Conservation (phyloP, 129 eudicot species). For the Oenanthe sinensis region DNA sequence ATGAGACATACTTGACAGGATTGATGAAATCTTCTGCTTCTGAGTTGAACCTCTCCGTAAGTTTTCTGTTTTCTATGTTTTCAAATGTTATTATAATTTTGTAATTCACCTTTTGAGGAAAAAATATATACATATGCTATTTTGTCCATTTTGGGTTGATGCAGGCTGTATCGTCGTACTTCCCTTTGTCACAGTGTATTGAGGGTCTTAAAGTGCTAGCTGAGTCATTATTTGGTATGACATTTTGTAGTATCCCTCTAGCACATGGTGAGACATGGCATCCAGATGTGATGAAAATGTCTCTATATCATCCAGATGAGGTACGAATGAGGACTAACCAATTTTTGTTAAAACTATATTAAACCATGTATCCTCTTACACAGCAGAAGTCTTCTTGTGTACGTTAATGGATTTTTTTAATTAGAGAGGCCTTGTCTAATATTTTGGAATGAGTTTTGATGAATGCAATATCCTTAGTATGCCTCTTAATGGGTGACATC, state of each 20-base stretch:
- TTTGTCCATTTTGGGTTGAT: neutral
- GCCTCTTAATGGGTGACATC: neutral
- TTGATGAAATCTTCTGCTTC: constrained; percentile 69
- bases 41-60: constrained; percentile 58
- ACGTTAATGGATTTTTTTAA: neutral
- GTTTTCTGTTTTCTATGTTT: constrained; percentile 14
- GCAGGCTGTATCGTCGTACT: constrained; percentile 76
- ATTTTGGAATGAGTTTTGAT: neutral
- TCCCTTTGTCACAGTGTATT: constrained; percentile 71
- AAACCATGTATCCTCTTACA: neutral
- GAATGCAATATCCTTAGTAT: neutral
- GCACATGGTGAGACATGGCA: constrained; percentile 98
- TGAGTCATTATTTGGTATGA: constrained; percentile 77
- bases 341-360: neutral
- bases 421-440: neutral
- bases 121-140: neutral
- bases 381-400: neutral
- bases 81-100: neutral
- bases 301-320: constrained; percentile 86
- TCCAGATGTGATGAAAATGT: constrained; percentile 81
- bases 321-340: constrained; percentile 25
- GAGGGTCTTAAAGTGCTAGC: constrained; percentile 75
- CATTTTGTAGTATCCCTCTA: constrained; percentile 43
- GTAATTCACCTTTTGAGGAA: neutral
- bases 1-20: constrained; percentile 66